phyloP scores from a whole-genome alignment of 805 yeast genomes.

The Candida tallmaniae region DNA sequence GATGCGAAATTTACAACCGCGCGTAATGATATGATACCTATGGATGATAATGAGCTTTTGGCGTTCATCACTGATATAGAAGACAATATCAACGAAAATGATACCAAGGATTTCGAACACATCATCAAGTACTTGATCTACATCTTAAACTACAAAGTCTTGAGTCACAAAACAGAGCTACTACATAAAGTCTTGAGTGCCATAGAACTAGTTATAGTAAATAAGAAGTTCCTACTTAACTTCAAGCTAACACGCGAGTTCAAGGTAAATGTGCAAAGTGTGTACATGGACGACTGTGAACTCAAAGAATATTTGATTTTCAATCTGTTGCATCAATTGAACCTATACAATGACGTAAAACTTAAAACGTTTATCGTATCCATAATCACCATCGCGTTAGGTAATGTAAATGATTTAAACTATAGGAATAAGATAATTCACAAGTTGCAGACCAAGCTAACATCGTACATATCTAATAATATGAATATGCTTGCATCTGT shows the following conservation, averaged over 20 bases:
- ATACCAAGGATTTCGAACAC: constrained; percentile 31
- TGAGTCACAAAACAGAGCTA: background rate
- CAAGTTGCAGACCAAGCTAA: constrained; percentile 1
- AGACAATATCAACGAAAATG: constrained; percentile 24
- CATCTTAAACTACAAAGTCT: constrained; percentile 5
- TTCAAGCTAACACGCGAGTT: constrained; percentile 11
- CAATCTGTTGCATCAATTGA: constrained; percentile 2
- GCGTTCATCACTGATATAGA: constrained; percentile 33
- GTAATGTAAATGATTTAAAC: constrained; percentile 23
- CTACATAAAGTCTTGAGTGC: constrained; percentile 20
- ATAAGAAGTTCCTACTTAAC: constrained; percentile 22
- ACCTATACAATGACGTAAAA: constrained; percentile 6
- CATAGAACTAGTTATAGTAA: constrained; percentile 31
- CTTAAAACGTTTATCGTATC: constrained; percentile 31
- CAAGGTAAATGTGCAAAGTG: background rate
- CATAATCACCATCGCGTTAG: constrained; percentile 26
- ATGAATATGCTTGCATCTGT: background rate
- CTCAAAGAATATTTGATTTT: constrained; percentile 4
- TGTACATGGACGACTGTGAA: background rate
- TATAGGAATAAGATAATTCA: constrained; percentile 14
- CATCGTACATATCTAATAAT: constrained; percentile 1
- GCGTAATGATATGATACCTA: constrained; percentile 10
- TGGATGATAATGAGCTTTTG: constrained; percentile 23
- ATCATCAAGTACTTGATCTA: constrained; percentile 27
- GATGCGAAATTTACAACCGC: too few species aligned